phyloP scores from a whole-genome alignment of 495 filamentous ascomycete genomes.

The Penicillium nucicola region DNA sequence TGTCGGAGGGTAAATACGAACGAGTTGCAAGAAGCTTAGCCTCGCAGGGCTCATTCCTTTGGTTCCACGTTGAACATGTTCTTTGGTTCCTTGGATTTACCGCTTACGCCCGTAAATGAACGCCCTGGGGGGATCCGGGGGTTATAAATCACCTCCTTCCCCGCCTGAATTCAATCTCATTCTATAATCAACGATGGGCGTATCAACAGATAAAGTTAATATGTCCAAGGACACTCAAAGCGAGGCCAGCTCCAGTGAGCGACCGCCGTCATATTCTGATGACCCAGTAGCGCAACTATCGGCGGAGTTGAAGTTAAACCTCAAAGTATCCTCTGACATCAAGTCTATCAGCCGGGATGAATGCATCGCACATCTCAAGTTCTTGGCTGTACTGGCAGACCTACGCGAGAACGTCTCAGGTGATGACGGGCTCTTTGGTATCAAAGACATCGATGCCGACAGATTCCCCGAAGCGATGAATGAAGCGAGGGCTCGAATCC shows the following conservation, averaged over 20 bases:
- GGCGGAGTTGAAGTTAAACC: constrained; percentile 13
- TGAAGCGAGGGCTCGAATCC: constrained; percentile 35
- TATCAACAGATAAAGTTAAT: constrained; percentile 8
- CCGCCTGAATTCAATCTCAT: neutral
- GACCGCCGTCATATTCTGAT: constrained; percentile 17
- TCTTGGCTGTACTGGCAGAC: constrained; percentile 66
- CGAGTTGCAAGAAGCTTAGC: neutral
- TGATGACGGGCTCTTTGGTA: constrained; percentile 63
- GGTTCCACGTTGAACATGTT: too few species aligned
- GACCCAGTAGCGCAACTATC: constrained; percentile 2
- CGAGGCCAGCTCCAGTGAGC: constrained; percentile 2
- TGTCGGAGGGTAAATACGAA: neutral
- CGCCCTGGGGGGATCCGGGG: neutral
- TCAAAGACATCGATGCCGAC: constrained; percentile 50
- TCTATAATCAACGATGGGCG: constrained; percentile 11
- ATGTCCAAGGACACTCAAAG: constrained; percentile 12
- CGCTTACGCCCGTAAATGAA: too few species aligned
- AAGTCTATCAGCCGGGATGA: constrained; percentile 15
- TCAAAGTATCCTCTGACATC: neutral
- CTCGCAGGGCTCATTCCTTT: neutral
- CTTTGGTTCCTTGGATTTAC: too few species aligned
- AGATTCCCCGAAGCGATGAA: constrained; percentile 7
- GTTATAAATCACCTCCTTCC: neutral
- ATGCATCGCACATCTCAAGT: constrained; percentile 75
- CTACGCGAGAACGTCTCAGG: constrained; percentile 65